phyloP scores from a whole-genome alignment of 768 basidiomycete species.

The Tricholoma flavovirens region DNA sequence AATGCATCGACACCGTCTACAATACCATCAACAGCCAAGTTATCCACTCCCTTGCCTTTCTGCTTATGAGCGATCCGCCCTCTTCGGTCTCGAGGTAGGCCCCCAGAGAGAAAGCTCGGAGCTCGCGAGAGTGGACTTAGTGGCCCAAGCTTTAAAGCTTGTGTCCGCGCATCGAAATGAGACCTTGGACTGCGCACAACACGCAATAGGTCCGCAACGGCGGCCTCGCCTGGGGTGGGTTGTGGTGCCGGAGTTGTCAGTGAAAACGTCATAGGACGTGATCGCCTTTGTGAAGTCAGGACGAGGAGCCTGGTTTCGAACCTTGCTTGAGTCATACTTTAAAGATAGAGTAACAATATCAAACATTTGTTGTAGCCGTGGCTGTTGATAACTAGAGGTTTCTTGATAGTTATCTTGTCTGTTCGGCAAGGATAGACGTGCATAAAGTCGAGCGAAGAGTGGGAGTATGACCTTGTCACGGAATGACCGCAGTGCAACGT shows the following conservation, averaged over 20 bases:
- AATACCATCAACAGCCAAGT: slow-evolving; percentile 20
- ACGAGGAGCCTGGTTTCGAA: slow-evolving; percentile 56
- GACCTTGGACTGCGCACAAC: slow-evolving; percentile 51
- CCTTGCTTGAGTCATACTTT: slow-evolving; percentile 3
- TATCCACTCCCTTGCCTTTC: slow-evolving; percentile 24
- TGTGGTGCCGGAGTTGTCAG: slow-evolving; percentile 52
- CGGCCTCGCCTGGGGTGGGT: slow-evolving; percentile 60
- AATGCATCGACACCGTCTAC: slow-evolving; percentile 32
- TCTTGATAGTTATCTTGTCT: slow-evolving; percentile 54
- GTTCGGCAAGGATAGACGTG: slow-evolving; percentile 47
- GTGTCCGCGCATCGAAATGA: slow-evolving; percentile 28
- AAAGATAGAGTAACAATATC: slow-evolving; percentile 12
- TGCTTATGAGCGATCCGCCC: slow-evolving; percentile 65
- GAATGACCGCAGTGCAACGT: slow-evolving; percentile 73
- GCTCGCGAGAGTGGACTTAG: slow-evolving; percentile 32
- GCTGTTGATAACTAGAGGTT: slow-evolving; percentile 51
- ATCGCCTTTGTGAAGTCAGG: slow-evolving; percentile 63
- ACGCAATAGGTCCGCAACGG: slow-evolving; percentile 60
- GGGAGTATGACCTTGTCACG: slow-evolving; percentile 76
- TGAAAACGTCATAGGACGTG: slow-evolving; percentile 51
- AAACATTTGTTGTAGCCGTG: slow-evolving; percentile 79
- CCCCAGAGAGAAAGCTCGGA: slow-evolving; percentile 68
- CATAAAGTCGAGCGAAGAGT: slow-evolving; percentile 48
- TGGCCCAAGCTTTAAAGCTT: slow-evolving; percentile 18
- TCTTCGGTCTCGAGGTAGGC: slow-evolving; percentile 69